Base-by-base conservation (phyloP, 176 grass and related monocot genomes). In the Aegilops bicornis region DNA sequence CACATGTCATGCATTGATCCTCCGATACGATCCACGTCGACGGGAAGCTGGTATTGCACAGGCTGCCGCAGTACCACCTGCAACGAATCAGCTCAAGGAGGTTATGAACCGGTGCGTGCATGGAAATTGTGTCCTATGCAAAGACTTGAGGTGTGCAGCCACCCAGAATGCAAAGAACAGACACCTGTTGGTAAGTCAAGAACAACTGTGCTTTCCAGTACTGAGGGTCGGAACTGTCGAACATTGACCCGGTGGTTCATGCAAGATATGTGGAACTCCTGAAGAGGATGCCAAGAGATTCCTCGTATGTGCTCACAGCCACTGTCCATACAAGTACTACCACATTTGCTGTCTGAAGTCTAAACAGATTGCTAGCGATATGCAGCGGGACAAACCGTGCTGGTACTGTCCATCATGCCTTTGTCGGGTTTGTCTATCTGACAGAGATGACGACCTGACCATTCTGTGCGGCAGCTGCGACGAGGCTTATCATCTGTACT, bases 371-470 rank as follows among this genome's bases (percentile, higher is more conserved):
- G 82, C 88, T 71, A 89, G 77, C 63, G 48, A 76, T 10, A 69
- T 75, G 22, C 93, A 91, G 79, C 42, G 54, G 22, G 85, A 61
- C 74, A 89, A 77, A 68, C 61, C 84, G 1, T 88, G 81, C 84
- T 95, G 93, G 96, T 98, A 92, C 76, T 98, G 96, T 85, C 93
- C 96, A 45, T 95, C 90, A 78, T 98, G 96, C 80, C 88, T 98
- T 48, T 98, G 96, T 58, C 77, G 91, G 82, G 90, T 74, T 82
- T 98, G 96, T 67, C 82, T 85, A 48, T 86, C 75, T 32, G 90
- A 98, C 69, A 92, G 87, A 88, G 93, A 98, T 66, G 93, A 95
- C 84, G 73, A 91, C 69, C 70, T 86, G 78, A 92, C 95, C 75
- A 91, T 98, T 77, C 60, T 98, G 56, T 98, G 96, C 10, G 96